Percentiles rank a stretch among this genome's conserved stretches.
Evolutionary conservation across 1,284 basidiomycete species (phyloP).

Genomic region (Irpex sp.): DNA sequence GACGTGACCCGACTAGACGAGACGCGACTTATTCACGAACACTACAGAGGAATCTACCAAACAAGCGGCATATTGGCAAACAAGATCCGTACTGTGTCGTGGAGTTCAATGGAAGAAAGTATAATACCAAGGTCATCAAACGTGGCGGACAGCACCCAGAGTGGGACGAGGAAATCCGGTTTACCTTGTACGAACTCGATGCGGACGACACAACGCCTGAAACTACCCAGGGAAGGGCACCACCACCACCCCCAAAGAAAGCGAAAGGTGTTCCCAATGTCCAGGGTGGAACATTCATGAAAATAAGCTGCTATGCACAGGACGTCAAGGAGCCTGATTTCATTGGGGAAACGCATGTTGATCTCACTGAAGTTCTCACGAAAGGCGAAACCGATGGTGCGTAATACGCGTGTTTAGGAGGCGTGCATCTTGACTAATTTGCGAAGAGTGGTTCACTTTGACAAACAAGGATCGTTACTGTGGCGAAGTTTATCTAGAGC

Average conservation of each 20-base stretch:
- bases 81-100: slow-evolving; percentile 95
- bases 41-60: slow-evolving; percentile 82
- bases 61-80: slow-evolving; percentile 94
- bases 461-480: slow-evolving; percentile 89
- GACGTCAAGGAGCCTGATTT: slow-evolving; percentile 94
- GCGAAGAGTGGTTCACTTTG: slow-evolving; percentile 89
- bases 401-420: slow-evolving; percentile 24
- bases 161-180: slow-evolving; percentile 98
- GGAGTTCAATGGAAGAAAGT: slow-evolving; percentile 75
- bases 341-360: slow-evolving; percentile 88
- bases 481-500: slow-evolving; percentile 90
- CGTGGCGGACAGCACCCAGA: slow-evolving; percentile 97
- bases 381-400: slow-evolving; percentile 96
- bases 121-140: slow-evolving; percentile 87
- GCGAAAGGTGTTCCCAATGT: slow-evolving; percentile 53
- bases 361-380: slow-evolving; percentile 87
- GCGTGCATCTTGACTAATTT: slow-evolving; percentile 2
- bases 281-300: slow-evolving; percentile 76
- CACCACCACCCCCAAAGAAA: slow-evolving; percentile 59
- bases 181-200: slow-evolving; percentile 82
- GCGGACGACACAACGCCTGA: slow-evolving; percentile 56
- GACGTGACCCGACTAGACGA: neutral
- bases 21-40: neutral
- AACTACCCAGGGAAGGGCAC: slow-evolving; percentile 45
- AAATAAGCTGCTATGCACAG: slow-evolving; percentile 89